These are phyloP conservation scores for Xanthoceras sorbifolium DNA, from an alignment of 345 rosid genomes.

Conservation along the genomic window DNA sequence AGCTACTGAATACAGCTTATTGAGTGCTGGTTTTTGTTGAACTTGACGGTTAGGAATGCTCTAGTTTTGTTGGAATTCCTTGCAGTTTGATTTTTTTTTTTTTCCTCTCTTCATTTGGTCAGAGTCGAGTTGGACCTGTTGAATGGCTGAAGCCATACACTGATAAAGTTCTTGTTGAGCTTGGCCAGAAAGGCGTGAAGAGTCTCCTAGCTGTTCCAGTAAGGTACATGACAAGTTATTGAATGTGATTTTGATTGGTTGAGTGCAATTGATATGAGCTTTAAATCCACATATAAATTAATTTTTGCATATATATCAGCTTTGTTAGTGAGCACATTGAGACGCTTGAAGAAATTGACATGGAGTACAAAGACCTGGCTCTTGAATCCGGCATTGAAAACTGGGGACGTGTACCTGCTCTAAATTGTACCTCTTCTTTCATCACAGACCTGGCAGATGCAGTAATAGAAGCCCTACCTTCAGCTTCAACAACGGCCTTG, in stretches of 20 bases:
- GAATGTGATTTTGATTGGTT: background rate
- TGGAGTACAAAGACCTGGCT: constrained; percentile 84
- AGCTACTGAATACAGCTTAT: background rate
- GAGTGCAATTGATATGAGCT: background rate
- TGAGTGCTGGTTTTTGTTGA: background rate
- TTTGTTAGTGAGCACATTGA: constrained; percentile 95
- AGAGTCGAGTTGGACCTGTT: constrained; percentile 99
- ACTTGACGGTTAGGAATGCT: background rate
- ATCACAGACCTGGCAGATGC: constrained; percentile 92
- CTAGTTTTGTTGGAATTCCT: background rate
- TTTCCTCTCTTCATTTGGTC: constrained; percentile 6
- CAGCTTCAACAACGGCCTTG: constrained; percentile 71
- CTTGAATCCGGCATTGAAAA: constrained; percentile 87
- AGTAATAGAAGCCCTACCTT: constrained; percentile 80
- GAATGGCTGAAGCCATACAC: constrained; percentile 97
- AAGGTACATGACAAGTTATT: constrained; percentile 46
- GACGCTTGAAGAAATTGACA: constrained; percentile 94
- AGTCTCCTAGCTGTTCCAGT: constrained; percentile 91
- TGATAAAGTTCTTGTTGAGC: constrained; percentile 87
- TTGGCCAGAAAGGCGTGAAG: constrained; percentile 92
- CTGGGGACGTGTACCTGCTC: constrained; percentile 93
- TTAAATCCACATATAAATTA: background rate
- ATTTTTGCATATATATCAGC: constrained; percentile 44
- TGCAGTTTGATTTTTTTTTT: background rate
- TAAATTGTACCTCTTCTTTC: constrained; percentile 78